A percentile compares a stretch with the other conserved stretches of the same genome.
Evolutionary conservation across 495 filamentous ascomycete genomes (phyloP).

Genomic region (Penicillium odoratum): DNA sequence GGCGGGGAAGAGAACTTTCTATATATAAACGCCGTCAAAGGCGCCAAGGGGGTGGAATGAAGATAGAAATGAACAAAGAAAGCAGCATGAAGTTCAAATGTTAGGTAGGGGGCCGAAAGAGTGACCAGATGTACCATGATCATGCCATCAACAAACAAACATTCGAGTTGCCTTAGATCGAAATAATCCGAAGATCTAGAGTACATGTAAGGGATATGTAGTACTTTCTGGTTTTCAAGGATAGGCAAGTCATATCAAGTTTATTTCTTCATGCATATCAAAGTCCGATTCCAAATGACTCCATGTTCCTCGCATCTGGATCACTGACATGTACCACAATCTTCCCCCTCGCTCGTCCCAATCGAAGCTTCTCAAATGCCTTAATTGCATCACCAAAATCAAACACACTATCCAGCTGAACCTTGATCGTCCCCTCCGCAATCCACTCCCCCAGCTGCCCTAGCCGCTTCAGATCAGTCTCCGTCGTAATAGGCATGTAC

Average conservation of each 20-base stretch:
- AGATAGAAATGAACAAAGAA: background rate
- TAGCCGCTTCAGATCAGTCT: constrained; percentile 47
- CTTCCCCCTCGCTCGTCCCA: constrained; percentile 65
- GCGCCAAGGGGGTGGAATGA: background rate
- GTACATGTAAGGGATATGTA: no score
- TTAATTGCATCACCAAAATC: constrained; percentile 60
- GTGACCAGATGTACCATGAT: no score
- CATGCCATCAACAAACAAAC: no score
- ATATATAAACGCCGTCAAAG: constrained; percentile 2
- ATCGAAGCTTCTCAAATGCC: constrained; percentile 65
- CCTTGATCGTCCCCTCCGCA: constrained; percentile 58
- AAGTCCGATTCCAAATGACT: constrained; percentile 9
- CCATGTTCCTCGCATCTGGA: background rate
- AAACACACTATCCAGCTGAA: constrained; percentile 60
- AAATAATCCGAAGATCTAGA: no score
- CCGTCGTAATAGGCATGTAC: constrained; percentile 44
- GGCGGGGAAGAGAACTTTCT: background rate
- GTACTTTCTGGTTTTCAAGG: no score
- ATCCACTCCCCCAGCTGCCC: constrained; percentile 59
- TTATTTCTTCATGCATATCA: background rate
- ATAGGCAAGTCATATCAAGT: no score
- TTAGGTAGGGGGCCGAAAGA: background rate
- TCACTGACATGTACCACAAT: constrained; percentile 59
- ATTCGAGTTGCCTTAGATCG: no score
- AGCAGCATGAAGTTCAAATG: background rate